Evolutionary conservation across 2,329 filamentous ascomycete genomes (phyloP), one percentile per base, ranked within the genome.

Genomic region (Calycina herbarum): DNA sequence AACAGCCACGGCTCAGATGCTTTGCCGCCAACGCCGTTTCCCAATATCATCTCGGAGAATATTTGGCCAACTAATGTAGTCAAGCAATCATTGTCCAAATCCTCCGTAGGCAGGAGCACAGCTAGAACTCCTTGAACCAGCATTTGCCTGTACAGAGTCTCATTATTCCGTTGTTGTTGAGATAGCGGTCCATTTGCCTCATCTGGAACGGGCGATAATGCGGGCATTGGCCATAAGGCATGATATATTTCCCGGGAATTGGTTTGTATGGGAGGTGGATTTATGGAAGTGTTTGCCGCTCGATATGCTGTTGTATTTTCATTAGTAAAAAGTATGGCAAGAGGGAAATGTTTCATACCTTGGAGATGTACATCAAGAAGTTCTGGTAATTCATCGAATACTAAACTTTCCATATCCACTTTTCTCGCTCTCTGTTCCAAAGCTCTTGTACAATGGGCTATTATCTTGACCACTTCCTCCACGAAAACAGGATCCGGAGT

Each of bases 401-500:
- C 71, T 71, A 99, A 78, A 69, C 88, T 87, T 80, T 95, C 92
- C 67, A 97, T 77, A 78, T 98, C 94, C 33, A 96, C 85, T 74
- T 89, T 87, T 66, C 93, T 86, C 66, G 97, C 79, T 72, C 95
- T 86, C 80, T 97, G 90, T 61, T 98, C 95, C 66, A 99, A 79
- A 7, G 89, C 92, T 65, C 92, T 85, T 51, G 93, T 97, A 77
- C 92, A 95, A 78, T 98, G 94, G 51, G 94, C 95, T 73, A 98
- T 91, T 70, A 97, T 89, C 74, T 93, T 92, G 63, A 98, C 84
- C 65, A 97, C 85, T 80, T 97, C 94, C 71, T 90, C 89, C 67
- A 95, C 89, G 75, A 99, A 96, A 13, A 87, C 84, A 76, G 94
- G 91, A 78, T 99, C 94, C 3, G 93, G 87, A 1, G 94, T 97